phyloP scores from a whole-genome alignment of 2,329 filamentous ascomycete species.

The Nakataea oryzae region DNA sequence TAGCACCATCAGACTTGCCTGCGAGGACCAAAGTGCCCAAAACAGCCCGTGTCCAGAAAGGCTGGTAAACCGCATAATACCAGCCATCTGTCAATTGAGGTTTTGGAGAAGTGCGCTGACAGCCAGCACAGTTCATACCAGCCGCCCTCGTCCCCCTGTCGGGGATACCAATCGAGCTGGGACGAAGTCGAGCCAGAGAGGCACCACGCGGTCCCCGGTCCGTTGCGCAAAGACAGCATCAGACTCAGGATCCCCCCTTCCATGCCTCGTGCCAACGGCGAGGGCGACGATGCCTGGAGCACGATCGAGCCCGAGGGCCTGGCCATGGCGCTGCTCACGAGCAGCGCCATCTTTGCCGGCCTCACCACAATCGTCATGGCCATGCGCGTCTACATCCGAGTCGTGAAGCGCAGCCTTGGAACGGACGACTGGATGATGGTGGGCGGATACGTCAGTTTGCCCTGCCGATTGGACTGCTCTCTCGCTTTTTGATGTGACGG shows the following conservation, averaged over 20 bases:
- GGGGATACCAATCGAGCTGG: too few species aligned
- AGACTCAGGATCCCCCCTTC: neutral
- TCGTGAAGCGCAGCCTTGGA: neutral
- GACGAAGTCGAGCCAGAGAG: neutral
- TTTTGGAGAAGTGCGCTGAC: too few species aligned
- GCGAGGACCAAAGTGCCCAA: too few species aligned
- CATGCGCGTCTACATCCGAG: conserved; percentile 12
- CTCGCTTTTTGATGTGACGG: neutral
- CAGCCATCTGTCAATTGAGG: too few species aligned
- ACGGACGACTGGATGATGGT: conserved; percentile 5
- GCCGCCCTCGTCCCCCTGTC: too few species aligned
- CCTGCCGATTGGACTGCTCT: neutral
- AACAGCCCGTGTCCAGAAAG: too few species aligned
- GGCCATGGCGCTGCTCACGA: conserved; percentile 1
- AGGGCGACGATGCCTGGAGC: neutral
- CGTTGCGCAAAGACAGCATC: neutral
- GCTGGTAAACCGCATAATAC: too few species aligned
- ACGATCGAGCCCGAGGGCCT: conserved; percentile 2
- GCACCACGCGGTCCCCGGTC: too few species aligned
- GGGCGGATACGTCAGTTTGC: conserved; percentile 1
- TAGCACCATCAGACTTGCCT: too few species aligned
- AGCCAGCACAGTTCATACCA: too few species aligned
- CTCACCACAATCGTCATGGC: conserved; percentile 11
- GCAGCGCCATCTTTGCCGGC: conserved; percentile 9
- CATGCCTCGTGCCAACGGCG: neutral